phyloP scores from a whole-genome alignment of 2,329 filamentous ascomycete species.

The Trichophyton equinum region DNA sequence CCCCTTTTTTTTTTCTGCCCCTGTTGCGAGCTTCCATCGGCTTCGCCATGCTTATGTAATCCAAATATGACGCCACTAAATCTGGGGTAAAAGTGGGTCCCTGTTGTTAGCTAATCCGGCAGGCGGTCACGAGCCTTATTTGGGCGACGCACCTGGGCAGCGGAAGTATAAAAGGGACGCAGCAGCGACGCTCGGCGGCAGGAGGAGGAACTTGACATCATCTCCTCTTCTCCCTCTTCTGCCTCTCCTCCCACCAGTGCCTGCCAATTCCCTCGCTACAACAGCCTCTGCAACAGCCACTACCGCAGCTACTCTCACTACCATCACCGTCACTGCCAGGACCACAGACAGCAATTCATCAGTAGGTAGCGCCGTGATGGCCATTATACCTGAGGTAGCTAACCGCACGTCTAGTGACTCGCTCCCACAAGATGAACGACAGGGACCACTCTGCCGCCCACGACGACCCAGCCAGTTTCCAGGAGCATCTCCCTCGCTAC shows the following conservation, averaged over 20 bases:
- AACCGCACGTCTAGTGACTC: constrained; percentile 60
- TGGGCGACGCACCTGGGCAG: background rate
- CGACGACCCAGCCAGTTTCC: constrained; percentile 53
- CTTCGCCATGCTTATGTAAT: background rate
- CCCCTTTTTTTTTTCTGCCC: too few species aligned
- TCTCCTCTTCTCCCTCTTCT: background rate
- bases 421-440: constrained; percentile 90
- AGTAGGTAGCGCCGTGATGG: background rate
- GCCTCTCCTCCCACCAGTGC: background rate
- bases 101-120: background rate
- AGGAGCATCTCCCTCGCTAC: constrained; percentile 75
- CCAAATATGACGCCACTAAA: background rate
- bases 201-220: background rate
- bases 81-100: constrained; percentile 3
- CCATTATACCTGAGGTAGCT: background rate
- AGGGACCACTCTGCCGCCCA: constrained; percentile 73
- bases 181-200: background rate
- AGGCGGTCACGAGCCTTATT: constrained; percentile 4
- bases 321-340: background rate
- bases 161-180: background rate
- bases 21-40: background rate
- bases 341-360: background rate
- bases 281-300: background rate
- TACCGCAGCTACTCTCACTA: background rate
- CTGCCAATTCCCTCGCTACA: background rate